phyloP scores from a whole-genome alignment of 345 rosid species.

The Citrus trifoliata region DNA sequence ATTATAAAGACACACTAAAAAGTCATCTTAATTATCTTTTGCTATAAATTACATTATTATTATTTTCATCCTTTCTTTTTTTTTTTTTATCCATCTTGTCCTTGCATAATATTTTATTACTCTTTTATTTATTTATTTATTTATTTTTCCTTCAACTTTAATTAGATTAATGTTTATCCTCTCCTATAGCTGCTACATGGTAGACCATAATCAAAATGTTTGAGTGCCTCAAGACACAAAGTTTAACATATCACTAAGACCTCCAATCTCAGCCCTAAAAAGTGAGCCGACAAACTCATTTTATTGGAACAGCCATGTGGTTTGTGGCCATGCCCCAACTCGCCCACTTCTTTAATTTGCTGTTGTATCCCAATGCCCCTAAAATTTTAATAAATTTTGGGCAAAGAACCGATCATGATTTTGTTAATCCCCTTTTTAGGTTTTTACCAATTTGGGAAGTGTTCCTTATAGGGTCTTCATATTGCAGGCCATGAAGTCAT shows the following conservation, averaged over 20 bases:
- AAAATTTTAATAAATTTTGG: neutral
- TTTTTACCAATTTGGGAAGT: slow-evolving; percentile 39
- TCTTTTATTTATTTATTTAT: neutral
- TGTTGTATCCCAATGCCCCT: neutral
- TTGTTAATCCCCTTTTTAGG: neutral
- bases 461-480: slow-evolving; percentile 25
- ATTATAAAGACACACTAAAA: slow-evolving; percentile 10
- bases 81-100: slow-evolving; percentile 39
- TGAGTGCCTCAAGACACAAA: slow-evolving; percentile 21
- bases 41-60: neutral
- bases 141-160: slow-evolving; percentile 2
- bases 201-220: slow-evolving; percentile 40
- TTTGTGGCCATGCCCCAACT: slow-evolving; percentile 29
- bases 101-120: neutral
- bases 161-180: slow-evolving; percentile 30
- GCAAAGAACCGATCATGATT: slow-evolving; percentile 17
- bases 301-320: slow-evolving; percentile 38
- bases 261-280: slow-evolving; percentile 35
- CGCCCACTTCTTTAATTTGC: slow-evolving; percentile 16
- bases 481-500: slow-evolving; percentile 29
- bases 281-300: slow-evolving; percentile 65
- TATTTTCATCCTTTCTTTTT: slow-evolving; percentile 7
- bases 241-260: slow-evolving; percentile 21
- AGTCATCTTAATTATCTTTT: slow-evolving; percentile 5
- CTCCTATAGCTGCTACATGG: slow-evolving; percentile 17